Percentiles rank a stretch among this genome's conserved stretches.
These are phyloP conservation scores for Coniella lustricola DNA, from an alignment of 2,329 filamentous ascomycete genomes.

Conservation along the genomic window DNA sequence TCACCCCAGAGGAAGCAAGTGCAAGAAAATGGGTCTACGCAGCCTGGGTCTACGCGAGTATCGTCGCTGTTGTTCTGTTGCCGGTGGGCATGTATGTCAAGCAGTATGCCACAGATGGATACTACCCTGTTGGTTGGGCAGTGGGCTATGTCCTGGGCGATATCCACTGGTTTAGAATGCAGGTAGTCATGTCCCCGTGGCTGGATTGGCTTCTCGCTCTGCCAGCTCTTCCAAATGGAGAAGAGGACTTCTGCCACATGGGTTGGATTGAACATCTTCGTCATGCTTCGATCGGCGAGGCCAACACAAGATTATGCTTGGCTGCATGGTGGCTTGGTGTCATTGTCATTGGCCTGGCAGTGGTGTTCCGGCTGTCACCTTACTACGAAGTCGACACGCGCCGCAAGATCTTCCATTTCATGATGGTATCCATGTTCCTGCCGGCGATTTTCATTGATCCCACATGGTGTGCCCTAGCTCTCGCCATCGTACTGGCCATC, in stretches of 20 bases:
- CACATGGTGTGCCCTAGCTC: conserved; percentile 69
- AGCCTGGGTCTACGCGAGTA: conserved; percentile 63
- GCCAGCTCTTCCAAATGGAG: conserved; percentile 7
- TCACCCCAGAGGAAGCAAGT: conserved; percentile 72
- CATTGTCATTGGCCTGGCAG: conserved; percentile 61
- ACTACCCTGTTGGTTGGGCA: conserved; percentile 89
- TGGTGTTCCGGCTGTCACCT: conserved; percentile 67
- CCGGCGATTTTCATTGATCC: conserved; percentile 84
- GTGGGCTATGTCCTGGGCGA: conserved; percentile 84
- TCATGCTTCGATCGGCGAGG: conserved; percentile 58
- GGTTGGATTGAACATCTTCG: conserved; percentile 63
- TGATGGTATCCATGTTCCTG: conserved; percentile 94
- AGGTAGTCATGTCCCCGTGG: conserved; percentile 14
- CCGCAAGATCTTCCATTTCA: conserved; percentile 95
- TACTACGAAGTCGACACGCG: conserved; percentile 90
- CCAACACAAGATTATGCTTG: conserved; percentile 74
- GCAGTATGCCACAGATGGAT: conserved; percentile 56
- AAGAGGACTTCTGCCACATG: conserved; percentile 35
- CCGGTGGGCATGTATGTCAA: conserved; percentile 66
- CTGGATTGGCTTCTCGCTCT: not conserved
- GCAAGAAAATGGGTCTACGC: conserved; percentile 81
- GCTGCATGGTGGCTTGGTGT: conserved; percentile 66
- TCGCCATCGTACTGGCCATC: conserved; percentile 71
- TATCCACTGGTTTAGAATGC: conserved; percentile 54
- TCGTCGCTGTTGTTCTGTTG: conserved; percentile 59